Percentiles rank a stretch among this genome's conserved stretches.
phyloP scores from a whole-genome alignment of 176 grass and related monocot genomes.

The Saccharum officinarum region DNA sequence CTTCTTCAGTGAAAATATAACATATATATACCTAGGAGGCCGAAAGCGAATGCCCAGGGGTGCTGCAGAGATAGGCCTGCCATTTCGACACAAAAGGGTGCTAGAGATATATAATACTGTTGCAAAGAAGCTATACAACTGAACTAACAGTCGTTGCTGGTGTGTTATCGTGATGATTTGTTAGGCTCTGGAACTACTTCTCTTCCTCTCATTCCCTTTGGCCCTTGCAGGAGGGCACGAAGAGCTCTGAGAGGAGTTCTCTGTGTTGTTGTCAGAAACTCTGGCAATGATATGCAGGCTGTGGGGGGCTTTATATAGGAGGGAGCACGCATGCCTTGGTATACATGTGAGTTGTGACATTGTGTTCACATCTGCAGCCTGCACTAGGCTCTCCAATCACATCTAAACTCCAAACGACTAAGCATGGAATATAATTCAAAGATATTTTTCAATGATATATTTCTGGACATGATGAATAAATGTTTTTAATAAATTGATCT shows the following conservation, averaged over 20 bases:
- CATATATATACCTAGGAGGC: slow-evolving; percentile 54
- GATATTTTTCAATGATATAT: background rate
- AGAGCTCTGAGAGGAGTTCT: slow-evolving; percentile 21
- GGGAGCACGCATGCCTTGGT: background rate
- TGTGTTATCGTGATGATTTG: background rate
- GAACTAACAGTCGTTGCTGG: background rate
- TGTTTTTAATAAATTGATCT: background rate
- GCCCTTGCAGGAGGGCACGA: slow-evolving; percentile 20
- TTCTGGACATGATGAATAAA: background rate
- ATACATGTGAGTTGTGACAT: background rate
- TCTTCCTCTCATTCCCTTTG: background rate
- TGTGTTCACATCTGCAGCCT: background rate
- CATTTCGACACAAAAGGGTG: slow-evolving; percentile 34
- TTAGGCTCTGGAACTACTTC: background rate
- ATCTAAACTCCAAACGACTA: background rate
- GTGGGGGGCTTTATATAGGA: slow-evolving; percentile 36
- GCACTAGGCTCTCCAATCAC: background rate
- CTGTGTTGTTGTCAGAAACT: slow-evolving; percentile 28
- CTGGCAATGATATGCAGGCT: slow-evolving; percentile 5
- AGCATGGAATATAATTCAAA: background rate
- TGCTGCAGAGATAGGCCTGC: slow-evolving; percentile 56
- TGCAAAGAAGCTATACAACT: slow-evolving; percentile 13
- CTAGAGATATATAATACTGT: too few species aligned
- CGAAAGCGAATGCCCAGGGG: slow-evolving; percentile 66
- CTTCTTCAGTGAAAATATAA: background rate